Percentiles rank a stretch among this genome's conserved stretches.
These are phyloP conservation scores for Camillea tinctor DNA, from an alignment of 2,329 filamentous ascomycete species.

Conservation along the genomic window DNA sequence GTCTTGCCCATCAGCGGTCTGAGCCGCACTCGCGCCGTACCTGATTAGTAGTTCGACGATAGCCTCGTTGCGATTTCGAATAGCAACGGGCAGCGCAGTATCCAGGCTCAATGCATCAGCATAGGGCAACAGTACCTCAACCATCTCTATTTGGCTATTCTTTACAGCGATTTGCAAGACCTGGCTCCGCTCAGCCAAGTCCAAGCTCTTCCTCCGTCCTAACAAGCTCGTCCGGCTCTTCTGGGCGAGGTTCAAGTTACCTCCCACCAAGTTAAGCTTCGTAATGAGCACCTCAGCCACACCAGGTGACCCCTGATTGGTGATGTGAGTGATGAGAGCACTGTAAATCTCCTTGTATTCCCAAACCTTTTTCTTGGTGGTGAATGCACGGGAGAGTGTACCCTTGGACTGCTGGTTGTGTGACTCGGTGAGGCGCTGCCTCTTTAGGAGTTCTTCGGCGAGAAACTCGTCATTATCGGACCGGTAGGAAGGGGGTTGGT, in stretches of 20 bases:
- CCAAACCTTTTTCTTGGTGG: slow-evolving; percentile 50
- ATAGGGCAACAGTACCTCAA: slow-evolving; percentile 52
- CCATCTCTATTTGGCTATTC: slow-evolving; percentile 50
- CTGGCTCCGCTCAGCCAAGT: slow-evolving; percentile 49
- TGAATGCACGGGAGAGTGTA: slow-evolving; percentile 44
- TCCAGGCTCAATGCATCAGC: slow-evolving; percentile 52
- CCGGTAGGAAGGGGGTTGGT: slow-evolving; percentile 42
- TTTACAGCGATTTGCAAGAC: slow-evolving; percentile 52
- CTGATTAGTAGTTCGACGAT: slow-evolving; percentile 49
- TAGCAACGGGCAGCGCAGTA: slow-evolving; percentile 47
- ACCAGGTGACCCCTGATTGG: slow-evolving; percentile 49
- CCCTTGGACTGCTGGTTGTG: slow-evolving; percentile 38
- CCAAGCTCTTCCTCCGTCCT: slow-evolving; percentile 49
- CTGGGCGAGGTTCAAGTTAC: slow-evolving; percentile 48
- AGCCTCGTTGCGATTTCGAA: slow-evolving; percentile 41
- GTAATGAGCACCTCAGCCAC: slow-evolving; percentile 56
- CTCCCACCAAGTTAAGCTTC: slow-evolving; percentile 48
- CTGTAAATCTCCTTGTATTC: slow-evolving; percentile 54
- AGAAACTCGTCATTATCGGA: slow-evolving; percentile 48
- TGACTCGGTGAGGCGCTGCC: slow-evolving; percentile 36
- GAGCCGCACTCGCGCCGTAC: slow-evolving; percentile 49
- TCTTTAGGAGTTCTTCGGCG: slow-evolving; percentile 55
- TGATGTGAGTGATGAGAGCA: slow-evolving; percentile 49
- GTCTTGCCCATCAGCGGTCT: slow-evolving; percentile 50
- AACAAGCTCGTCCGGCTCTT: slow-evolving; percentile 49